These are phyloP conservation scores for Suillus americanus DNA, from an alignment of 768 basidiomycete genomes.

Conservation along the genomic window DNA sequence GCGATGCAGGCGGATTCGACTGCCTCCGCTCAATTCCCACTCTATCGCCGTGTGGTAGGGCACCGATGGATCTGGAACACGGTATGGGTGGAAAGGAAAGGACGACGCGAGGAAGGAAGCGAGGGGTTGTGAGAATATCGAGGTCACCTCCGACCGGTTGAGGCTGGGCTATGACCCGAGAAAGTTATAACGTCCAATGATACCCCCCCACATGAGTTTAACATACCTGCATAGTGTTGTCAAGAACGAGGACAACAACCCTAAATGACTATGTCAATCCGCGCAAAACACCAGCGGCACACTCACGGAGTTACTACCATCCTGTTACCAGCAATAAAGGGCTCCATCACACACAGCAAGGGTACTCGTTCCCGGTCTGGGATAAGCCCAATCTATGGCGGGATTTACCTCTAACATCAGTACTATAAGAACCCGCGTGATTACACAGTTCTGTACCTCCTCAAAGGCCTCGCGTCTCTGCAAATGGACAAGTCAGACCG, in stretches of 20 bases:
- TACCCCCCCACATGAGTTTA: constrained; percentile 13
- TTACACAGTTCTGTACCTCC: constrained; percentile 51
- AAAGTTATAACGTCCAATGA: not conserved
- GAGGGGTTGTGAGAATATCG: constrained; percentile 86
- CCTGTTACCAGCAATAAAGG: constrained; percentile 69
- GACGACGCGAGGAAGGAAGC: constrained; percentile 63
- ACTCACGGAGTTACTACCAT: constrained; percentile 85
- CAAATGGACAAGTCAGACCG: not conserved
- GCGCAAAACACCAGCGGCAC: not conserved
- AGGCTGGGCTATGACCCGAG: constrained; percentile 61
- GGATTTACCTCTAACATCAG: constrained; percentile 1
- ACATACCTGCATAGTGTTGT: constrained; percentile 66
- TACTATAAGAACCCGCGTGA: not conserved
- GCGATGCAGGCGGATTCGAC: constrained; percentile 55
- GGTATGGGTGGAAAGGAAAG: constrained; percentile 56
- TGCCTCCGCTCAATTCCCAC: constrained; percentile 41
- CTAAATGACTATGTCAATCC: constrained; percentile 36
- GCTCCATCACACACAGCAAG: constrained; percentile 74
- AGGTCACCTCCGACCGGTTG: constrained; percentile 74
- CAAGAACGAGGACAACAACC: constrained; percentile 82
- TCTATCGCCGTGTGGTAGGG: constrained; percentile 70
- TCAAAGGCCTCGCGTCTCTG: constrained; percentile 89
- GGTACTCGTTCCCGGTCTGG: constrained; percentile 68
- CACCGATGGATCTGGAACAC: constrained; percentile 45
- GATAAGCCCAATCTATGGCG: constrained; percentile 76